A percentile compares a stretch with the other conserved stretches of the same genome.
Evolutionary conservation across 371 early-diverging fungal species (phyloP).

Genomic region (Mucor velutinosus): DNA sequence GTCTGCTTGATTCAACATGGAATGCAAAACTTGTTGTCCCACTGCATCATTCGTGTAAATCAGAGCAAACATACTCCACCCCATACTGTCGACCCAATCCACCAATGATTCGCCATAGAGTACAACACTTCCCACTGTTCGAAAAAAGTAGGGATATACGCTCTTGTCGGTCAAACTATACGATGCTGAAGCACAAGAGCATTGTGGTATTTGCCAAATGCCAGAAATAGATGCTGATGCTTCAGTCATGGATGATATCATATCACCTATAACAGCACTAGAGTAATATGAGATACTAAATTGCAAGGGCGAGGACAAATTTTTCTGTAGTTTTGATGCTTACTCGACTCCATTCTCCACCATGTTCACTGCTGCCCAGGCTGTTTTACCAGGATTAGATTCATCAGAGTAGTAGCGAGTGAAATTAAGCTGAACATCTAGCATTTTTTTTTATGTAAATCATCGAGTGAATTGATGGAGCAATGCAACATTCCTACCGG

Average conservation of each 20-base stretch:
- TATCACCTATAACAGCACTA: conserved; percentile 51
- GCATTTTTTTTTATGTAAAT: background rate
- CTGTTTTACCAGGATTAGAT: conserved; percentile 27
- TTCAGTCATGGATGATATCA: conserved; percentile 33
- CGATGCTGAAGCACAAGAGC: conserved; percentile 38
- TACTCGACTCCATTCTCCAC: conserved; percentile 38
- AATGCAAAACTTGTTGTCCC: conserved; percentile 30
- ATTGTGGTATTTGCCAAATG: conserved; percentile 40
- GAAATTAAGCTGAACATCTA: conserved; percentile 39
- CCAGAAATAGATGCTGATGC: conserved; percentile 42
- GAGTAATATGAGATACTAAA: background rate
- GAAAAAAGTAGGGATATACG: conserved; percentile 46
- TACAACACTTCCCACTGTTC: conserved; percentile 34
- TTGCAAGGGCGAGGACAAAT: background rate
- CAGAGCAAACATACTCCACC: conserved; percentile 40
- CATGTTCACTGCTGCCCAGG: conserved; percentile 36
- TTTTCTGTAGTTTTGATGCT: background rate
- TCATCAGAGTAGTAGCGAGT: conserved; percentile 32
- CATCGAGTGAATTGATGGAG: background rate
- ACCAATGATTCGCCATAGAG: conserved; percentile 34
- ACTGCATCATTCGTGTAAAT: conserved; percentile 42
- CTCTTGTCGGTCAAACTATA: conserved; percentile 32
- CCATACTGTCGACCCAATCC: conserved; percentile 40
- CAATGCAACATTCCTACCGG: conserved; percentile 21
- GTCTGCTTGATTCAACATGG: conserved; percentile 9